Evolutionary conservation across 768 basidiomycete species (phyloP).

Genomic region (Cyclocybe cylindracea): DNA sequence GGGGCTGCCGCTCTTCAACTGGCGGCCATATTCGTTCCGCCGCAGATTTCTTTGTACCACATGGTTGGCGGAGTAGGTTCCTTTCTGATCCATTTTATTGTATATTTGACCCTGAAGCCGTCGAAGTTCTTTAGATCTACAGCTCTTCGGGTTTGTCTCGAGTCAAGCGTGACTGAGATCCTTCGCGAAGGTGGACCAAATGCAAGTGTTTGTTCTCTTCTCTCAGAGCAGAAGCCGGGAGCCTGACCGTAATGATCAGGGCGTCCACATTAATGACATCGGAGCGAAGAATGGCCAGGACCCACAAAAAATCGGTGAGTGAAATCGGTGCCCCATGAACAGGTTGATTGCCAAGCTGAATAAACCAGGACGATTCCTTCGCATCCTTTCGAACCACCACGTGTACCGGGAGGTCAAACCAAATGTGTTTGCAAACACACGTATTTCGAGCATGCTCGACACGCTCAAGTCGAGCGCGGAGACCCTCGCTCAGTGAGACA

Average conservation of each 20-base stretch:
- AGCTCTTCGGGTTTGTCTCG: slow-evolving; percentile 23
- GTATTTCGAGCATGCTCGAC: slow-evolving; percentile 32
- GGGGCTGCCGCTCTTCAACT: slow-evolving; percentile 35
- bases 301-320: slow-evolving; percentile 34
- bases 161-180: slow-evolving; percentile 21
- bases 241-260: slow-evolving; percentile 17
- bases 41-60: slow-evolving; percentile 21
- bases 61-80: slow-evolving; percentile 23
- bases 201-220: slow-evolving; percentile 8
- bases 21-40: slow-evolving; percentile 26
- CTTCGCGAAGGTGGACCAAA: slow-evolving; percentile 31
- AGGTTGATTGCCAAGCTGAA: background rate
- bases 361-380: slow-evolving; percentile 26
- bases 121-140: slow-evolving; percentile 24
- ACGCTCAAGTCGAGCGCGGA: slow-evolving; percentile 29
- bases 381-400: slow-evolving; percentile 34
- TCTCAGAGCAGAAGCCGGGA: background rate
- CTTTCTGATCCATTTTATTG: slow-evolving; percentile 4
- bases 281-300: slow-evolving; percentile 31
- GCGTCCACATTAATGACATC: slow-evolving; percentile 37
- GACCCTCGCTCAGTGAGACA: slow-evolving; percentile 22
- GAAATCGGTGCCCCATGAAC: too few relatives aligned
- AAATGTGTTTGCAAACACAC: slow-evolving; percentile 36
- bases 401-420: slow-evolving; percentile 36
- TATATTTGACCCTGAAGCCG: slow-evolving; percentile 5